Evolutionary conservation across 257 asterid species (phyloP), one percentile per base, ranked within the genome.

Genomic region (Euphrasia confusa): DNA sequence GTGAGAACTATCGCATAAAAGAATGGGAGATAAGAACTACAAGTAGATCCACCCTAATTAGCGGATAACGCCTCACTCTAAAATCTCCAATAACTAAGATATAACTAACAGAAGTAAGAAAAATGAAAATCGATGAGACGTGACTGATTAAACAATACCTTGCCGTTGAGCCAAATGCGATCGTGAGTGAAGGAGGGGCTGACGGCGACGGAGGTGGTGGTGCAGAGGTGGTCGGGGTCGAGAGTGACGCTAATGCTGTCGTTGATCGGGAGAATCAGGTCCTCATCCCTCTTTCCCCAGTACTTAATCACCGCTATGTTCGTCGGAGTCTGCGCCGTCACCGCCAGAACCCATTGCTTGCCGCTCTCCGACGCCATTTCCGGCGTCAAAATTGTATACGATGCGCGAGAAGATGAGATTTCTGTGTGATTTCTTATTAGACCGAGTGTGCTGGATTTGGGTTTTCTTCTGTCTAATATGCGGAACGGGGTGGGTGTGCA

Each of bases 201-300:
- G 71, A 92, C 99, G 58, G 97, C 95, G 64, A 89, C 97, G 71
- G 99, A 89, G 60, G 99, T 92, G 71, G 96, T 89, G 71, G 99
- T 92, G 81, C 99, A 89, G 72, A 92, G 96, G 60, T 89, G 97
- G 64, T 82, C 80, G 14, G 99, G 99, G 67, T 89, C 97, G 54
- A 92, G 93, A 32, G 99, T 92, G 35, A 92, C 97, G 72, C 99
- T 92, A 54, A 92, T 92, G 75, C 99, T 92, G 61, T 87, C 95
- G 60, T 92, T 92, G 60, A 92, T 85, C 42, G 99, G 92, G 39
- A 92, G 90, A 71, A 89, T 87, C 11, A 83, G 78, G 35, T 74
- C 71, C 39, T 92, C 99, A 55, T 92, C 94, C 21, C 97, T 80
- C 74, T 92, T 92, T 13, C 99, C 99, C 99, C 99, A 92, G 67